phyloP scores from a whole-genome alignment of 192 early-diverging fungal species.

The Linnemannia elongata region DNA sequence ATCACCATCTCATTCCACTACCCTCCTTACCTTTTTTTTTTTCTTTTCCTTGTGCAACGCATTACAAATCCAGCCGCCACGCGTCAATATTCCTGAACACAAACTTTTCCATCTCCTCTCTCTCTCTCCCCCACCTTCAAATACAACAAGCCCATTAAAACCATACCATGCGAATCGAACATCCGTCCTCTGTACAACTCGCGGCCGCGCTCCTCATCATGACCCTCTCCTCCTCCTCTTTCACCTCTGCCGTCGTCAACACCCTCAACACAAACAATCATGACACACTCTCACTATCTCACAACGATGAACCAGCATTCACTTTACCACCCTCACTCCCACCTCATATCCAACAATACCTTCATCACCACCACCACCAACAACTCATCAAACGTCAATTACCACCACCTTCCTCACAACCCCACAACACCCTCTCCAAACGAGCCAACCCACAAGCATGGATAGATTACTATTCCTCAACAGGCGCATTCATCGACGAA shows the following conservation, averaged over 20 bases:
- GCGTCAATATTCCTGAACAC: not conserved
- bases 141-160: not conserved
- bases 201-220: not conserved
- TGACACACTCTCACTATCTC: not conserved
- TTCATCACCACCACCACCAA: not conserved
- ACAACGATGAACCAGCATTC: not conserved
- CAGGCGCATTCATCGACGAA: conserved; percentile 11
- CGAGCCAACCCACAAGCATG: conserved; percentile 8
- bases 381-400: not conserved
- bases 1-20: not conserved
- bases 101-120: not conserved
- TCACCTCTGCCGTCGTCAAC: not conserved
- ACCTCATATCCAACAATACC: not conserved
- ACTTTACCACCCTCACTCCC: not conserved
- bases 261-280: not conserved
- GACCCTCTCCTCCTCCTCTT: not conserved
- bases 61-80: not conserved
- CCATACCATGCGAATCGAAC: not conserved
- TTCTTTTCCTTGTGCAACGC: not conserved
- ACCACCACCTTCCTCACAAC: not conserved
- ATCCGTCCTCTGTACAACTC: not conserved
- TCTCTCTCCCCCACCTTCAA: no score
- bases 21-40: not conserved
- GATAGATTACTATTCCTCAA: conserved; percentile 18
- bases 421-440: not conserved